A percentile compares a stretch with the other conserved stretches of the same genome.
phyloP scores from a whole-genome alignment of 1,284 basidiomycete genomes.

The Ceratobasidium sp. region DNA sequence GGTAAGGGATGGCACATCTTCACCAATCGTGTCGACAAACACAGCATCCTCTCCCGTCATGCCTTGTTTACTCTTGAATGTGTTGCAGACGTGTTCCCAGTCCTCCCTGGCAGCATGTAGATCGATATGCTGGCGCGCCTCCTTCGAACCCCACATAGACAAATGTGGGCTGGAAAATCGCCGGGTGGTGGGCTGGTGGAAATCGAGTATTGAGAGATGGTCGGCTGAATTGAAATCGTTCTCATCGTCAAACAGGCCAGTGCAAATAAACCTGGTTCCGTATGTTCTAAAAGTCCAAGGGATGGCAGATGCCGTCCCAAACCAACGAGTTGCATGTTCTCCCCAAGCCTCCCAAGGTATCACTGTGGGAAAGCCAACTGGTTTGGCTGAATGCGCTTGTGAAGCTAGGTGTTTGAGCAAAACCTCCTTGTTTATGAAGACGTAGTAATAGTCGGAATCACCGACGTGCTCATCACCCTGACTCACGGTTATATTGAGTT shows the following conservation, averaged over 20 bases:
- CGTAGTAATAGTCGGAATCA: background rate
- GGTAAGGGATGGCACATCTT: constrained; percentile 23
- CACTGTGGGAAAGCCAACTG: too few relatives aligned
- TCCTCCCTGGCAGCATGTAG: constrained; percentile 63
- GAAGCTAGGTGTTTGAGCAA: background rate
- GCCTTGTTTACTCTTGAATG: background rate
- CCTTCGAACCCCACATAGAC: background rate
- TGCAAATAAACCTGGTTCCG: background rate
- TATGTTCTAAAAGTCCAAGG: background rate
- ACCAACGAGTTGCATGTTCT: constrained; percentile 6
- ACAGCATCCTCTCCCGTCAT: background rate
- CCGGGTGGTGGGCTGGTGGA: constrained; percentile 9
- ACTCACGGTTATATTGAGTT: constrained; percentile 1
- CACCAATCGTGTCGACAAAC: constrained; percentile 35
- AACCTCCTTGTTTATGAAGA: background rate
- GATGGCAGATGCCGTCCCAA: background rate
- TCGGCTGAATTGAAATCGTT: background rate
- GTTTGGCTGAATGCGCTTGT: background rate
- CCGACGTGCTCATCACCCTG: background rate
- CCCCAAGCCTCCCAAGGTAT: constrained; percentile 1
- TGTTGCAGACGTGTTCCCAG: constrained; percentile 68
- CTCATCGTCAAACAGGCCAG: background rate
- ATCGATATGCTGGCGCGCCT: background rate
- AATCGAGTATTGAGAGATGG: constrained; percentile 4
- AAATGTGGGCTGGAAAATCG: background rate